Evolutionary conservation across 495 filamentous ascomycete species (phyloP), one percentile per base, ranked within the genome.

Genomic region (Penicillium canescens): DNA sequence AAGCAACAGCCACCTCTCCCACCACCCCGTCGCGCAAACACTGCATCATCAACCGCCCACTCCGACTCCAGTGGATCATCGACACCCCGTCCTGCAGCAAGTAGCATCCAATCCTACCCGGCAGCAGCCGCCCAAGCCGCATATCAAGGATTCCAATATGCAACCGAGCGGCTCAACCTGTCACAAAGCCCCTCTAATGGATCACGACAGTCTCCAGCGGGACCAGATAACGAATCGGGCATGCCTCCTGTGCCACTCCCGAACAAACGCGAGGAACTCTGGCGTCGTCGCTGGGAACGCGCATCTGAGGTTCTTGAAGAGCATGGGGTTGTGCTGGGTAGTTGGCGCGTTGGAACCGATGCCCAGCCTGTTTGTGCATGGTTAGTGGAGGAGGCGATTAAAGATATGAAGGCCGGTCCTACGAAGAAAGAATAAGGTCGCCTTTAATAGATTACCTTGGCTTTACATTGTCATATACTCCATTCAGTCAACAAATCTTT

Each of bases 271-370:
- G 81, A 96, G 49, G 86, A 91, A 42, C 63, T 95, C 20, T 99
- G 95, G 95, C 73, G 78, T 48, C 80, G 86, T 50, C 75, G 95
- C 44, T 89, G 92, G 83, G 83, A 82, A 54, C 73, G 84, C 7
- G 94, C 95, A 1, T 83, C 87, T 50, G 79, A 86, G 28, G 71
- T 86, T 7, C 78, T 98, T 8, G 82, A 83, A 4, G 65, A 77
- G 0, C 74, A 82, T 45, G 89, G 88, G 2, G 90, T 98, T 0
- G 70, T 83, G 55, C 69, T 99, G 52, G 83, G 88, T 52, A 92
- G 82, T 52, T 98, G 94, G 94, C 80, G 91, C 39, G 82, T 83
- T 5, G 94, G 94, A 1, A 78, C 76, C n/a, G 94, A 98, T 79
- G 87, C 89, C 5, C 72, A 82, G 59, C 77, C 81, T 47, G 75